Conservation (phyloP, 352 stramenopile species). For the Phytopythium montanum region DNA sequence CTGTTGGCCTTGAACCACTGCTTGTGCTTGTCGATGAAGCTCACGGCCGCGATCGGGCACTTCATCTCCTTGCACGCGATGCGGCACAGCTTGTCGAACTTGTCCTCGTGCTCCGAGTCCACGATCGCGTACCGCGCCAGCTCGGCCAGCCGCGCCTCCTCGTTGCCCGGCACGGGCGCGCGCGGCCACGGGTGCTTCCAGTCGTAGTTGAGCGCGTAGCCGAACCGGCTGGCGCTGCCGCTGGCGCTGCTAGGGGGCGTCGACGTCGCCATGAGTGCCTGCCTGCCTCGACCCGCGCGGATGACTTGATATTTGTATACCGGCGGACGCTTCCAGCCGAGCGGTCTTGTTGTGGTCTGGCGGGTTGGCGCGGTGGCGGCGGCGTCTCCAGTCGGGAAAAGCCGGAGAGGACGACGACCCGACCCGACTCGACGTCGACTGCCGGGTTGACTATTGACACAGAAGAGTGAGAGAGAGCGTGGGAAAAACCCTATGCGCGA, state of each 20-base stretch:
- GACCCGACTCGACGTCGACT: too few species aligned
- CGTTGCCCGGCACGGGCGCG: slow-evolving; percentile 62
- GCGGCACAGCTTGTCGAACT: slow-evolving; percentile 85
- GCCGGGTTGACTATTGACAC: not conserved
- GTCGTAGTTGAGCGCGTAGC: slow-evolving; percentile 80
- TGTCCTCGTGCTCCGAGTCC: slow-evolving; percentile 79
- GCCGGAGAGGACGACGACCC: too few species aligned
- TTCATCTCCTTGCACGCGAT: slow-evolving; percentile 90
- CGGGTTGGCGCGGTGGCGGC: not conserved
- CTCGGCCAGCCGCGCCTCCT: slow-evolving; percentile 64
- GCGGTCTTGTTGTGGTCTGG: slow-evolving; percentile 1
- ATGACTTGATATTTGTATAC: not conserved
- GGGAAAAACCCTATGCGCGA: not conserved
- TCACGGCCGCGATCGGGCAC: slow-evolving; percentile 82
- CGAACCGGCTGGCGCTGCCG: slow-evolving; percentile 33
- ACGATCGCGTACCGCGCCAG: slow-evolving; percentile 71
- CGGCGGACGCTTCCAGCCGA: not conserved
- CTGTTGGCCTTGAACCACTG: slow-evolving; percentile 88
- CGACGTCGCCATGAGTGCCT: too few species aligned
- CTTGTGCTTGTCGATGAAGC: slow-evolving; percentile 84
- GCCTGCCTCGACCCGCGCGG: not conserved
- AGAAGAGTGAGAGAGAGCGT: not conserved
- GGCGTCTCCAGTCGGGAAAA: too few species aligned
- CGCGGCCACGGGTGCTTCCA: slow-evolving; percentile 84
- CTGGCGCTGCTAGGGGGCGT: too few species aligned